Conservation (phyloP, 2,329 filamentous ascomycete genomes). For the Scedosporium dehoogii region DNA sequence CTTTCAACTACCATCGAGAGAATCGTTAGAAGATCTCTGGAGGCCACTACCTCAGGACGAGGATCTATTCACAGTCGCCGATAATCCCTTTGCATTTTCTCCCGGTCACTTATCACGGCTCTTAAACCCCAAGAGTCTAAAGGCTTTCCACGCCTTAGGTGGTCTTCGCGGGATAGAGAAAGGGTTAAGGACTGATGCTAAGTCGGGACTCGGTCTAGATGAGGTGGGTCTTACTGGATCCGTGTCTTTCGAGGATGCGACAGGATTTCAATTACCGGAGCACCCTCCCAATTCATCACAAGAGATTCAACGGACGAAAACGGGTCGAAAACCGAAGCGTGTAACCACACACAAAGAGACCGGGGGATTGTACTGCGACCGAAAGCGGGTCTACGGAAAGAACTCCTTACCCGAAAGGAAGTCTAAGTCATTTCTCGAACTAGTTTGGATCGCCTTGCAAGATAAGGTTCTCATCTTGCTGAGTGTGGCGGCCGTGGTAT, state of each 20-base stretch:
- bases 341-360: background rate
- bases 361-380: conserved; percentile 29
- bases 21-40: conserved; percentile 41
- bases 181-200: conserved; percentile 56
- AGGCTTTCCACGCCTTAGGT: conserved; percentile 65
- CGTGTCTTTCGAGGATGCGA: conserved; percentile 57
- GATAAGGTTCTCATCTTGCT: conserved; percentile 59
- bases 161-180: conserved; percentile 64
- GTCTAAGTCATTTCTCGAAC: conserved; percentile 45
- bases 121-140: conserved; percentile 67
- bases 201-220: conserved; percentile 58
- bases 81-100: conserved; percentile 64
- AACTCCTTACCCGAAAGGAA: conserved; percentile 57
- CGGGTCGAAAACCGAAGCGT: background rate
- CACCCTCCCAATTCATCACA: background rate
- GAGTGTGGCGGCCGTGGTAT: conserved; percentile 55
- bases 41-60: conserved; percentile 63
- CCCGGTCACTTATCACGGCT: conserved; percentile 67
- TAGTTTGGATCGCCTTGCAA: conserved; percentile 60
- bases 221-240: conserved; percentile 52
- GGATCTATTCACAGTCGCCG: conserved; percentile 54
- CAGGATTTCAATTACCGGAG: conserved; percentile 2
- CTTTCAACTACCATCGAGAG: conserved; percentile 4
- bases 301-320: background rate
- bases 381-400: conserved; percentile 46